Evolutionary conservation across 352 stramenopile species (phyloP).

Genomic region (Phytophthora citrophthora): DNA sequence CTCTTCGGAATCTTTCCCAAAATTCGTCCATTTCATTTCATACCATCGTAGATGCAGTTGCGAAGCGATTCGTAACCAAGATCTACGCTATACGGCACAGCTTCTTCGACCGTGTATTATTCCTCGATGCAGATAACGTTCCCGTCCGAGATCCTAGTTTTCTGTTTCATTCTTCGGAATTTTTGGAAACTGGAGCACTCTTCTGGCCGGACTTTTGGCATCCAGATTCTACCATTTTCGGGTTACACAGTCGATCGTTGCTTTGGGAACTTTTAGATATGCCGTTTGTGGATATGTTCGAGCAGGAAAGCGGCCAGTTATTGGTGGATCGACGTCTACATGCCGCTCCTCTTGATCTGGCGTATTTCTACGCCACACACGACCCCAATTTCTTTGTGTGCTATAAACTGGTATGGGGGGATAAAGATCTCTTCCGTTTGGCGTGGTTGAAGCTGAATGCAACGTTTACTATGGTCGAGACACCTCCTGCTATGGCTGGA

Average conservation of each 20-base stretch:
- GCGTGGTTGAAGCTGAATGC: slow-evolving; percentile 57
- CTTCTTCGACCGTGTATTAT: slow-evolving; percentile 47
- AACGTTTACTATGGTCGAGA: slow-evolving; percentile 61
- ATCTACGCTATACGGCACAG: slow-evolving; percentile 53
- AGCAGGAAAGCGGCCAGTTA: slow-evolving; percentile 70
- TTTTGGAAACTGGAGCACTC: slow-evolving; percentile 15
- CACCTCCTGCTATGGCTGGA: slow-evolving; percentile 47
- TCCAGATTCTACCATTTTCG: slow-evolving; percentile 34
- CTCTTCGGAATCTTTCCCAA: slow-evolving; percentile 26
- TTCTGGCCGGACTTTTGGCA: slow-evolving; percentile 39
- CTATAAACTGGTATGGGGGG: slow-evolving; percentile 50
- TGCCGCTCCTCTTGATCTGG: slow-evolving; percentile 30
- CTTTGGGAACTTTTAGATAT: slow-evolving; percentile 56
- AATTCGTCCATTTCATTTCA: slow-evolving; percentile 20
- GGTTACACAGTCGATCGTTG: slow-evolving; percentile 27
- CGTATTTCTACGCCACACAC: slow-evolving; percentile 55
- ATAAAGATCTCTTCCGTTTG: slow-evolving; percentile 72
- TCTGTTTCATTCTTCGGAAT: slow-evolving; percentile 41
- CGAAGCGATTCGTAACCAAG: slow-evolving; percentile 58
- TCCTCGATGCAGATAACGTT: slow-evolving; percentile 66
- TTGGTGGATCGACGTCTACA: slow-evolving; percentile 48
- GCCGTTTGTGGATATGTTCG: slow-evolving; percentile 65
- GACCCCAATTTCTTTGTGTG: slow-evolving; percentile 43
- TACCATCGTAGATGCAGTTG: slow-evolving; percentile 28
- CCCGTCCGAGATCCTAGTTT: slow-evolving; percentile 54